Base-by-base conservation (phyloP, 129 eudicot genomes). In the Flaveria trinervia region DNA sequence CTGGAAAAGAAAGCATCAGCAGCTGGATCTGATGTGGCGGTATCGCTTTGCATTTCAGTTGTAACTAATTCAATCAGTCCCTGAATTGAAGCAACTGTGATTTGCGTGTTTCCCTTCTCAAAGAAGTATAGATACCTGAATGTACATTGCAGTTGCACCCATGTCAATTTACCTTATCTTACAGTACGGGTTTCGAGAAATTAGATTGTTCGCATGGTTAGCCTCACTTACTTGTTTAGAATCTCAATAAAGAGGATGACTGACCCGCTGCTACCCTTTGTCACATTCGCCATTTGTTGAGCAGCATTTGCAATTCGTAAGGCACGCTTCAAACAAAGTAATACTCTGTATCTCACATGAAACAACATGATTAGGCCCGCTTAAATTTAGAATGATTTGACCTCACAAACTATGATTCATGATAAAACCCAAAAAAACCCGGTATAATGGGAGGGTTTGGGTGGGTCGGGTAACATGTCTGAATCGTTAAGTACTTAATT, bases 261-360 rank as follows among this genome's bases (percentile, higher is more conserved):
- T 17, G 99, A 92, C 82, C 96, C 96, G n/a, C 96, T 86, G 85
- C 94, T 89, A 81, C 99, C 99, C 68, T 96, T 86, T 23, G 96
- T 80, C 50, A 92, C 99, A 81, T 79, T 95, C 2, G 99, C 86
- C 97, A 95, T 92, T 82, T 95, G 99, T 83, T 95, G 99, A 74
- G 90, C 97, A 60, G 97, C 94, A 85, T 95, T 92, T 30, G 99
- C 97, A 22, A 95, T 95, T 85, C 96, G 83, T 52, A 95, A 78
- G 8, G 99, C 96, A 77, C 99, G 97, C 83, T 95, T 95, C 69
- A 95, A 84, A 85, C 99, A 95, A 71, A 95, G 96, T 83, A 95
- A 81, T 50, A 95, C 99, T 89, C 99, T 95, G 73, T 71, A 82
- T 56, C 62, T 70, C 79, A 80, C 65, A 79, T 30, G 50, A 61